Evolutionary conservation across 2,329 filamentous ascomycete species (phyloP).

Genomic region (Epichloe hybrida): DNA sequence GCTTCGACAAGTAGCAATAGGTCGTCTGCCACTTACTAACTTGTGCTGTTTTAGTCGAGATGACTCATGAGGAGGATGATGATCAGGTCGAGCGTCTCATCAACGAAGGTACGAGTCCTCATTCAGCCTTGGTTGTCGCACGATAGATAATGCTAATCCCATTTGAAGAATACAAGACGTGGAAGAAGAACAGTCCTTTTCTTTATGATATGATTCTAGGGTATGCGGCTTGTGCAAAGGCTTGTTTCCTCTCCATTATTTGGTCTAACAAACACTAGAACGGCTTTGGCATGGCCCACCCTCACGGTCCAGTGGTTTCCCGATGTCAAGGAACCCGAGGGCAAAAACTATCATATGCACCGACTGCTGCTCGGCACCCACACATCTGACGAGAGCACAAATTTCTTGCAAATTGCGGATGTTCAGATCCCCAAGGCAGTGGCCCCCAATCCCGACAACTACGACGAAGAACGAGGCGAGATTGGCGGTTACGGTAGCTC

Average conservation of each 20-base stretch:
- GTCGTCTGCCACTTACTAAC: constrained; percentile 1
- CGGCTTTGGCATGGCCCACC: constrained; percentile 92
- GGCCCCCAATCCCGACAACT: constrained; percentile 63
- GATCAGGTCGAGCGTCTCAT: constrained; percentile 74
- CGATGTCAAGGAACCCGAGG: constrained; percentile 76
- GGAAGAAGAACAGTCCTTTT: constrained; percentile 99
- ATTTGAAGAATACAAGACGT: constrained; percentile 84
- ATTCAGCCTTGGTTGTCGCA: not conserved
- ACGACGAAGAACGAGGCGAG: constrained; percentile 84
- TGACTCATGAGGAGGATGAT: constrained; percentile 52
- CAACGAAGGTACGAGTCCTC: constrained; percentile 57
- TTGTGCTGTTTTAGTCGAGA: constrained; percentile 18
- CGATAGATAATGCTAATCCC: not conserved
- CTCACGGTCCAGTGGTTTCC: constrained; percentile 97
- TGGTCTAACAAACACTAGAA: constrained; percentile 32
- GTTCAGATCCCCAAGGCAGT: constrained; percentile 79
- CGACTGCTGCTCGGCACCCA: constrained; percentile 89
- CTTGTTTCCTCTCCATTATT: constrained; percentile 1
- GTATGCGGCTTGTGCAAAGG: constrained; percentile 22
- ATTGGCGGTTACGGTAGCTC: constrained; percentile 84
- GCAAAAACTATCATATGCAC: constrained; percentile 77
- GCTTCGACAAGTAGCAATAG: not conserved
- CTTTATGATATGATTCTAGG: constrained; percentile 96
- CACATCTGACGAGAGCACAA: constrained; percentile 71
- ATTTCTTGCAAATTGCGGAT: constrained; percentile 90